Base-by-base conservation (phyloP, 2,329 filamentous ascomycete genomes). In the Teratosphaeria epicoccoides region DNA sequence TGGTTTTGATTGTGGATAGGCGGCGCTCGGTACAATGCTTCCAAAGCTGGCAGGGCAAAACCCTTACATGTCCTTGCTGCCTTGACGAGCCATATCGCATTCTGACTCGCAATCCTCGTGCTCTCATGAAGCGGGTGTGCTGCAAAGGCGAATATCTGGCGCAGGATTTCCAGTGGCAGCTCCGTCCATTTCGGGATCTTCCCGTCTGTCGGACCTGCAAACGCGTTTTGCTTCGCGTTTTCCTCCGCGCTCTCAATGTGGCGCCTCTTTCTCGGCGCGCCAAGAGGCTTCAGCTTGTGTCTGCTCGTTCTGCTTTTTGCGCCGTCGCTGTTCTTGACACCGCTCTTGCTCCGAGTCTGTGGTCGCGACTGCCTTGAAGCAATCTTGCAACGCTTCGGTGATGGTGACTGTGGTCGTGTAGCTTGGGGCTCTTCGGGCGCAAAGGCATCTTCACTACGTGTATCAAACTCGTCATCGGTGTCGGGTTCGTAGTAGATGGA, bases 31-130 rank as follows among this genome's bases (percentile, higher is more conserved):
- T 69, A 69, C 51, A 62, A 67, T 10, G 66, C 65, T 45, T 69
- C 66, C n/a, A 70, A 56, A 9, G 68, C 66, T 14, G 68, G 65
- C 28, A 61, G 53, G 4, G 62, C 59, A 52, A 70, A 67, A 17
- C 63, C 60, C 22, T 63, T 63, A 57, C 67, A 69, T 5, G 55
- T 63, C 11, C 62, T 55, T 14, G 68, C 65, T 9, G 64, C 52
- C 40, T 60, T 60, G 43, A 68, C 49, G 6, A 69, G 55, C 68
- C 68, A 69, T 7, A 60, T 56, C 0, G 57, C 59, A 28, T 63
- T 63, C 25, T 58, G 57, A 37, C 58, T 56, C 7, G 57, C 53
- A 2, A 48, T 58, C 17, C 54, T 51, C 9, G 54, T 54, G 47
- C 53, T 55, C 29, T 60, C 59, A 29, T 61, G 55, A 2, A 59